Conservation (phyloP, 257 asterid species). For the Sherardia arvensis region DNA sequence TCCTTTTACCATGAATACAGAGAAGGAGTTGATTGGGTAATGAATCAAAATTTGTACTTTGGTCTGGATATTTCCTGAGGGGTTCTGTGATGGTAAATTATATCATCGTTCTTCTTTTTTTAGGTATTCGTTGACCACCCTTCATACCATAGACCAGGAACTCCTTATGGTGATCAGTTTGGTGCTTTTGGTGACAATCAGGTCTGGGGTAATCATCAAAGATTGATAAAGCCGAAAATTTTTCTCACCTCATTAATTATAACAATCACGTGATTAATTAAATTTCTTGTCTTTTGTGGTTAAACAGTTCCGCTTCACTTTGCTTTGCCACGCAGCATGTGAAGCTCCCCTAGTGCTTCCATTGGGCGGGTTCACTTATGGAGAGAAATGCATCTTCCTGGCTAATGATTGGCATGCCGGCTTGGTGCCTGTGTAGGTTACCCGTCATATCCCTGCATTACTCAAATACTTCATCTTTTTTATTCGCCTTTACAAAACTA, state of each 20-base stretch:
- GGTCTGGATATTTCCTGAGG: not conserved
- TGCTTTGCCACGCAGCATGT: constrained; percentile 94
- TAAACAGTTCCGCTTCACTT: constrained; percentile 85
- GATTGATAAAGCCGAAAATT: constrained; percentile 9
- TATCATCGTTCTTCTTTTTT: constrained; percentile 11
- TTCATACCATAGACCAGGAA: constrained; percentile 84
- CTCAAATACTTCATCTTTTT: not conserved
- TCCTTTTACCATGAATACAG: constrained; percentile 79
- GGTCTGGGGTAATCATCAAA: constrained; percentile 28
- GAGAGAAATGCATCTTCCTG: constrained; percentile 83
- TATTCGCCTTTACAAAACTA: not conserved
- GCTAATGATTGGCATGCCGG: constrained; percentile 99
- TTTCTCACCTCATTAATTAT: constrained; percentile 6
- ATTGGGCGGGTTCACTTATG: constrained; percentile 85
- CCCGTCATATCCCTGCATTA: not conserved
- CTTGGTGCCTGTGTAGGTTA: constrained; percentile 87
- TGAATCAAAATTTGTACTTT: not conserved
- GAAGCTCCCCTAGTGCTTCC: constrained; percentile 97
- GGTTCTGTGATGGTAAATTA: not conserved
- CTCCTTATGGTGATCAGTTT: constrained; percentile 78
- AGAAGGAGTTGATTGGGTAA: constrained; percentile 98
- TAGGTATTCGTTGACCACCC: constrained; percentile 92
- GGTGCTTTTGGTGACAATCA: constrained; percentile 99
- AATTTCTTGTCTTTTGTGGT: constrained; percentile 21
- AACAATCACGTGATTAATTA: constrained; percentile 10